These are phyloP conservation scores for Lentithecium fluviatile DNA, from an alignment of 495 filamentous ascomycete species.

Conservation along the genomic window DNA sequence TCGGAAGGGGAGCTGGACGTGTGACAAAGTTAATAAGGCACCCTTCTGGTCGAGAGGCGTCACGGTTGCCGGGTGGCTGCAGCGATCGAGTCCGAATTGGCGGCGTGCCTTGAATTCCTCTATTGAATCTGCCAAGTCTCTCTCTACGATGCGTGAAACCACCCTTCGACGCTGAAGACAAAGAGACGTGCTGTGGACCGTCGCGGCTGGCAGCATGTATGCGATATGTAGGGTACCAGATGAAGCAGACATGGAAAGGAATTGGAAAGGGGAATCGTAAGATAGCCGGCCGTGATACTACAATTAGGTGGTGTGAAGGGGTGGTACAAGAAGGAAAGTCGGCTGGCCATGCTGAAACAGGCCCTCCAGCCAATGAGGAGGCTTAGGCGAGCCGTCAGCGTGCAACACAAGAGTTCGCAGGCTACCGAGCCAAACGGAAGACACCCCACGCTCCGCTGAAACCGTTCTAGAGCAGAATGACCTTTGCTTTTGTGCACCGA, in stretches of 20 bases:
- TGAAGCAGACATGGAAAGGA: constrained; percentile 3
- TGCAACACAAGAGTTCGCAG: constrained; percentile 7
- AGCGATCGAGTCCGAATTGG: constrained; percentile 1
- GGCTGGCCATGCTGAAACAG: constrained; percentile 23
- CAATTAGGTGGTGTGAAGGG: constrained; percentile 1
- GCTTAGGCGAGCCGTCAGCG: background rate
- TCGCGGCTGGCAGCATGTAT: background rate
- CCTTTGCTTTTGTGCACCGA: constrained; percentile 29
- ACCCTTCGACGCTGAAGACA: constrained; percentile 1
- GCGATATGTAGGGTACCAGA: constrained; percentile 23
- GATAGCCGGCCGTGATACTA: constrained; percentile 7
- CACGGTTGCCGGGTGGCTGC: constrained; percentile 21
- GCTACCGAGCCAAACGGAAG: constrained; percentile 18
- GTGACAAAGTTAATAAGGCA: constrained; percentile 13
- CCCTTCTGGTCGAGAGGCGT: constrained; percentile 14
- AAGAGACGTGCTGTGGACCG: background rate
- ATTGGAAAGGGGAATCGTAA: constrained; percentile 13
- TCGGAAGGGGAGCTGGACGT: constrained; percentile 18
- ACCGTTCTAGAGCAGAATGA: constrained; percentile 27
- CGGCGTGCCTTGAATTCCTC: constrained; percentile 15
- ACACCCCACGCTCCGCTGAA: constrained; percentile 31
- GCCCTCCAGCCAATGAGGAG: constrained; percentile 16
- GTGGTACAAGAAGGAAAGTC: constrained; percentile 30
- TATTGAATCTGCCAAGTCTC: constrained; percentile 23
- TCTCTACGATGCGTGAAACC: constrained; percentile 16